phyloP scores from a whole-genome alignment of 73 alveolate species.

The Paraurostyla sp. region DNA sequence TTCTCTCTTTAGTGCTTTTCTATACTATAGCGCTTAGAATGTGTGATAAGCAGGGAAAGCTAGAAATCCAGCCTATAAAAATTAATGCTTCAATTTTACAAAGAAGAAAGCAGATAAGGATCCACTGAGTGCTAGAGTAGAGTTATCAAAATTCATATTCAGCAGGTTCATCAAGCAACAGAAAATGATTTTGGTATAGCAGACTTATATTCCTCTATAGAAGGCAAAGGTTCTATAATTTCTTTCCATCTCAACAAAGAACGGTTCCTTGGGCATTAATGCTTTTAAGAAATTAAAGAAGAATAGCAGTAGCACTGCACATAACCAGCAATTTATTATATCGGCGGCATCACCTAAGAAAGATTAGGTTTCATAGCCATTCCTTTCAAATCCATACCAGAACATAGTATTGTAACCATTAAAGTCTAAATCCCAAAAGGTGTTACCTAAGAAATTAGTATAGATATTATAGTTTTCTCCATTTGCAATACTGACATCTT shows the following conservation, averaged over 20 bases:
- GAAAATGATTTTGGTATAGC: not conserved
- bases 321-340: slow-evolving; percentile 26
- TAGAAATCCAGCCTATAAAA: slow-evolving; percentile 25
- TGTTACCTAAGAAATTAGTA: slow-evolving; percentile 37
- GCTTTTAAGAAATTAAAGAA: slow-evolving; percentile 40
- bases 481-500: slow-evolving; percentile 21
- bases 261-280: slow-evolving; percentile 8
- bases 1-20: slow-evolving; percentile 6
- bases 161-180: slow-evolving; percentile 1
- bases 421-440: not conserved
- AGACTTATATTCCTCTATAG: not conserved
- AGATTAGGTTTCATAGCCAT: slow-evolving; percentile 30
- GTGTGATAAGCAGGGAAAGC: slow-evolving; percentile 23
- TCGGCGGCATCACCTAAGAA: slow-evolving; percentile 48
- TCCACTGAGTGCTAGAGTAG: not conserved
- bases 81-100: not conserved
- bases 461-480: slow-evolving; percentile 1
- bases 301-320: slow-evolving; percentile 1
- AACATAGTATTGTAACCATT: not conserved
- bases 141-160: slow-evolving; percentile 9
- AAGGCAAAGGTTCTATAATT: slow-evolving; percentile 6
- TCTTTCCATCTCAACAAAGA: not conserved
- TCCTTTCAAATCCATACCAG: slow-evolving; percentile 44
- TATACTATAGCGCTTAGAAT: not conserved
- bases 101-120: slow-evolving; percentile 37